Conservation (phyloP, 179 eudicot species). For the Vitellaria paradoxa region DNA sequence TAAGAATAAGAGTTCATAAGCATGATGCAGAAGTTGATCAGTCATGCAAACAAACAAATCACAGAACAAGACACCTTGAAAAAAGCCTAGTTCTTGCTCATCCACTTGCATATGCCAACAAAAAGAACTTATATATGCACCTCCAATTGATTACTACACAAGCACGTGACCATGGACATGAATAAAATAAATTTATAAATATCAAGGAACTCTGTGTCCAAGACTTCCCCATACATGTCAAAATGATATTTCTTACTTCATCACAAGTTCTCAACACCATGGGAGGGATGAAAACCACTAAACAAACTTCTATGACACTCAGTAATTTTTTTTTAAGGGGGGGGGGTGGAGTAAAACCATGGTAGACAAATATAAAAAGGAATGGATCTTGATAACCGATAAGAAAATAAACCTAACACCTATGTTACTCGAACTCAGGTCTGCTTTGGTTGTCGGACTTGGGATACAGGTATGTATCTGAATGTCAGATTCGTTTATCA, state of each 20-base stretch:
- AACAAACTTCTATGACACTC: not conserved
- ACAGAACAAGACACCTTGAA: not conserved
- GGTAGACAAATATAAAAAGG: not conserved
- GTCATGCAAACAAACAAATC: constrained; percentile 2
- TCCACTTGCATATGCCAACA: not conserved
- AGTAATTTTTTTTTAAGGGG: no score
- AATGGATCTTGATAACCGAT: not conserved
- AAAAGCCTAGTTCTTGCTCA: not conserved
- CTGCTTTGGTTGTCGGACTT: no score
- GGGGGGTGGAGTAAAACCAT: no score
- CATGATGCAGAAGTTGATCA: not conserved
- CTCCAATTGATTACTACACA: not conserved
- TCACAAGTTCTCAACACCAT: not conserved
- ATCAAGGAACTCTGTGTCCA: not conserved
- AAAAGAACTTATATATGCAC: not conserved
- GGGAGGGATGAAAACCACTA: not conserved
- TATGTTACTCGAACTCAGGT: no score
- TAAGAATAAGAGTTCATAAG: not conserved
- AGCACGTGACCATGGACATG: not conserved
- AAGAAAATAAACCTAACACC: not conserved
- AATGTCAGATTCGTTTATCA: no score
- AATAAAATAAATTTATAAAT: not conserved
- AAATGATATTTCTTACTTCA: not conserved
- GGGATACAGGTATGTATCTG: no score
- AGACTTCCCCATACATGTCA: not conserved